These are phyloP conservation scores for Podospora pseudocomata DNA, from an alignment of 495 filamentous ascomycete genomes.

Conservation along the genomic window DNA sequence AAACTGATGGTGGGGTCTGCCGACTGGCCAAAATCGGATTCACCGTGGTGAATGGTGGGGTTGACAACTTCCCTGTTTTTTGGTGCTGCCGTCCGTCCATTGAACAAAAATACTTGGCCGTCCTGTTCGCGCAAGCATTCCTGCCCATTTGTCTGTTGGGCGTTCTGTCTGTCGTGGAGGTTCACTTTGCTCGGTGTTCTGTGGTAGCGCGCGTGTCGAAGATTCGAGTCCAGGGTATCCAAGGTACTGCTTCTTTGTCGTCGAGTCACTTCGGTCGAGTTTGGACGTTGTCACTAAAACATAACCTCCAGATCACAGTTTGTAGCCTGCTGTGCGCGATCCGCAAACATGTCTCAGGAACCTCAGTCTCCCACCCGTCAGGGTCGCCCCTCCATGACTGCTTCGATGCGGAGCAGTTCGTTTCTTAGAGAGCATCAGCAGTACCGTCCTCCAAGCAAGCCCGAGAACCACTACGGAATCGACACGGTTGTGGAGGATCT, in stretches of 20 bases:
- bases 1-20: background rate
- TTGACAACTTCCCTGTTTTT: background rate
- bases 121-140: background rate
- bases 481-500: constrained; percentile 53
- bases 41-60: background rate
- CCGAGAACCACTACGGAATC: constrained; percentile 51
- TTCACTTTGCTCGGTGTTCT: background rate
- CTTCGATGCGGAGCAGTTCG: constrained; percentile 59
- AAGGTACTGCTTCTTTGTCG: background rate
- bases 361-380: constrained; percentile 29
- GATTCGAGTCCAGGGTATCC: background rate
- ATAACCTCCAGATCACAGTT: background rate
- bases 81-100: background rate
- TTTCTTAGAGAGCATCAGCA: constrained; percentile 72
- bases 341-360: constrained; percentile 36
- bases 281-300: background rate
- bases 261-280: background rate
- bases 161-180: background rate
- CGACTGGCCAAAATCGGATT: background rate
- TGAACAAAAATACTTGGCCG: background rate
- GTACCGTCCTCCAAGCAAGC: constrained; percentile 59
- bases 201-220: background rate
- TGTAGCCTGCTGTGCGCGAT: background rate
- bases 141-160: background rate
- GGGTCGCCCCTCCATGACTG: constrained; percentile 43